Conservation (phyloP, 2,329 filamentous ascomycete species). For the Westerdykella aurantiaca region DNA sequence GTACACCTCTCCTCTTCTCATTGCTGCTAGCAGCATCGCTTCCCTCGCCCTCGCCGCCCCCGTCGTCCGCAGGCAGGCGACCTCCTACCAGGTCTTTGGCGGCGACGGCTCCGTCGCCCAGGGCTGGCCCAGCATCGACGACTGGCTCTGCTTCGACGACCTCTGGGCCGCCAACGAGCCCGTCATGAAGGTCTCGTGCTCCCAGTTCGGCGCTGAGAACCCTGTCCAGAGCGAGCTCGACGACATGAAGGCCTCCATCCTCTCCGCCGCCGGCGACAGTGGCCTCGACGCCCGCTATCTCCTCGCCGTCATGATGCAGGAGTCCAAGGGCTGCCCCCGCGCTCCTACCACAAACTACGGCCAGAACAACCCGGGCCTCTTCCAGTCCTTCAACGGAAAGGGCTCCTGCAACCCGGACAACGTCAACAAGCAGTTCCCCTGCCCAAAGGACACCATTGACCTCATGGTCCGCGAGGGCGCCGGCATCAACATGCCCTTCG, state of each 20-base stretch:
- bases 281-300: slow-evolving; percentile 40
- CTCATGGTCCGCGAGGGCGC: slow-evolving; percentile 43
- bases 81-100: slow-evolving; percentile 21
- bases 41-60: slow-evolving; percentile 25
- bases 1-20: slow-evolving; percentile 23
- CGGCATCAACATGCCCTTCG: slow-evolving; percentile 41
- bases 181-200: slow-evolving; percentile 35
- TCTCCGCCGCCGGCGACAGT: slow-evolving; percentile 22
- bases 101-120: slow-evolving; percentile 32
- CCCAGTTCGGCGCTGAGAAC: slow-evolving; percentile 30
- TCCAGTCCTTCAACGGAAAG: slow-evolving; percentile 38
- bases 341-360: slow-evolving; percentile 40
- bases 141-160: slow-evolving; percentile 34
- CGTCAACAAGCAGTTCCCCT: slow-evolving; percentile 34
- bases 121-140: slow-evolving; percentile 34
- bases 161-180: slow-evolving; percentile 31
- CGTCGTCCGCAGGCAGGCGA: slow-evolving; percentile 1
- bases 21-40: slow-evolving; percentile 21
- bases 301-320: slow-evolving; percentile 43
- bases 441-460: slow-evolving; percentile 33
- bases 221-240: slow-evolving; percentile 36
- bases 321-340: slow-evolving; percentile 44
- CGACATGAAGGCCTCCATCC: slow-evolving; percentile 37
- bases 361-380: slow-evolving; percentile 43
- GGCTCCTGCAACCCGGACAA: slow-evolving; percentile 31